A percentile compares a stretch with the other conserved stretches of the same genome.
These are phyloP conservation scores for Xylaria acuta DNA, from an alignment of 495 filamentous ascomycete species.

Conservation along the genomic window DNA sequence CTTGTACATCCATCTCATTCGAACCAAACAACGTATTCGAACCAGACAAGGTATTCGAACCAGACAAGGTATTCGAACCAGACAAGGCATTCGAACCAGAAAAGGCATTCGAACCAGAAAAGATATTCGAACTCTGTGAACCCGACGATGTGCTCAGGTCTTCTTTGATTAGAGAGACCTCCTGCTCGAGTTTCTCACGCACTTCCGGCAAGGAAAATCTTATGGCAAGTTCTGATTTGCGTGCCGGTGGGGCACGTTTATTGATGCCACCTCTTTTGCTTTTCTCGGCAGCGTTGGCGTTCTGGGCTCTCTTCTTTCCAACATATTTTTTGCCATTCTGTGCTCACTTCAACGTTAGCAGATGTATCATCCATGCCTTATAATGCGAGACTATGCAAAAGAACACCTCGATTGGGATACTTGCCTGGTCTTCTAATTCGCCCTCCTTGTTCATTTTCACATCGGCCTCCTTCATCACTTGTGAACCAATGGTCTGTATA, in stretches of 20 bases:
- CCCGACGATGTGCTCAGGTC: neutral
- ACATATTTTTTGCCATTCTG: neutral
- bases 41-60: too few relatives aligned
- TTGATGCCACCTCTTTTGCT: neutral
- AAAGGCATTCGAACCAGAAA: too few relatives aligned
- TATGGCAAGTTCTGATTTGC: neutral
- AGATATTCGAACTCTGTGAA: neutral
- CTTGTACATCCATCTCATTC: neutral
- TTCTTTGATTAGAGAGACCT: neutral
- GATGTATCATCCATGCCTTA: neutral
- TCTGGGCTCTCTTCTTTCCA: neutral
- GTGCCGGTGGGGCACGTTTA: neutral
- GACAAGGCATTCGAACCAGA: too few relatives aligned
- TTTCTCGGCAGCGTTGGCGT: neutral
- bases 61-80: too few relatives aligned
- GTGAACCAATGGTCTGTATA: neutral
- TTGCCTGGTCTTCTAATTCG: neutral
- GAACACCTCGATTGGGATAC: neutral
- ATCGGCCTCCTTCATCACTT: neutral
- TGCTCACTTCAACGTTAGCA: neutral
- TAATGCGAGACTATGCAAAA: neutral
- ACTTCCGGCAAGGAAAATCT: neutral
- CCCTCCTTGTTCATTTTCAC: neutral
- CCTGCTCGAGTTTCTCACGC: neutral
- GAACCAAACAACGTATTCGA: neutral